phyloP scores from a whole-genome alignment of 352 stramenopile genomes.

The Phytophthora podocarpi region DNA sequence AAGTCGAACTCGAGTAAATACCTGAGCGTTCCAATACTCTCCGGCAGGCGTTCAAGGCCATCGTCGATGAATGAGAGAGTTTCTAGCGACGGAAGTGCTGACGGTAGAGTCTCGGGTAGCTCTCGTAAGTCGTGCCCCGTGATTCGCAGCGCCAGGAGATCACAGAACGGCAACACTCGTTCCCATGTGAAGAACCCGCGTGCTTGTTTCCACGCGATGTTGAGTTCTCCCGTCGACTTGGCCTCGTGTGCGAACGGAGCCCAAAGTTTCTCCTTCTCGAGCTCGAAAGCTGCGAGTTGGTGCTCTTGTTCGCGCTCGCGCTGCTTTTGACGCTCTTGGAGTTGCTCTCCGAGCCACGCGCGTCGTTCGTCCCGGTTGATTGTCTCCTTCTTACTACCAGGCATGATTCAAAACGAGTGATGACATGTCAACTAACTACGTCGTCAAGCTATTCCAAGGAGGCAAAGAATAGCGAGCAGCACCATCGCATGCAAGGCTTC shows the following conservation, averaged over 20 bases:
- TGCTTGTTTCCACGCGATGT: constrained; percentile 69
- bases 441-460: no score
- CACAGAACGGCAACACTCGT: constrained; percentile 41
- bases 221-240: constrained; percentile 55
- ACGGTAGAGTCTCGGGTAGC: constrained; percentile 37
- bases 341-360: constrained; percentile 54
- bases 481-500: neutral
- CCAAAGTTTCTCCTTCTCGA: constrained; percentile 52
- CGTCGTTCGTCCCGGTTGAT: constrained; percentile 37
- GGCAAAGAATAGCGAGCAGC: constrained; percentile 1
- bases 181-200: constrained; percentile 60
- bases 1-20: constrained; percentile 58
- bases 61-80: constrained; percentile 60
- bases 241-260: constrained; percentile 45
- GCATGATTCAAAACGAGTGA: constrained; percentile 13
- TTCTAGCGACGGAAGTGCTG: constrained; percentile 39
- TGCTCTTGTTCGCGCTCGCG: constrained; percentile 40
- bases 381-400: neutral
- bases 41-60: constrained; percentile 47
- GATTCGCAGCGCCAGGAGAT: constrained; percentile 60
- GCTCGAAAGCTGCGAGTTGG: constrained; percentile 32
- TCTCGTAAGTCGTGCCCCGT: constrained; percentile 47
- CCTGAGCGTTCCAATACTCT: constrained; percentile 42
- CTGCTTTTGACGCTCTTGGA: constrained; percentile 47
- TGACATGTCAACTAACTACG: no score